Conservation (phyloP, 208 protist genomes). For the Trypanosoma mega region DNA sequence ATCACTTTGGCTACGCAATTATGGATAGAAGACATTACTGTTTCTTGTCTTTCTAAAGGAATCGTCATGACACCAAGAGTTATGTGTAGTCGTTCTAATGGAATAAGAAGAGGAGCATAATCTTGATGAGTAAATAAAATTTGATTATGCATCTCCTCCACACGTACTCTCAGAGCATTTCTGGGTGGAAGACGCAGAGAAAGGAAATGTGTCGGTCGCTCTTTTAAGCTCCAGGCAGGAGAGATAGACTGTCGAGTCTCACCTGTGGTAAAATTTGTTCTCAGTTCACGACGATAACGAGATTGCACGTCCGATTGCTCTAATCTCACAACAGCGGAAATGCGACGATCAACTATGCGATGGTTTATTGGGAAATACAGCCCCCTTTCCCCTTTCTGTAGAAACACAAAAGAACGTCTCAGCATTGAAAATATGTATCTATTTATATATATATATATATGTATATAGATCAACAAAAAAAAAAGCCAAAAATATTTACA, state of each 20-base stretch:
- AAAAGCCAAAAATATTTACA: neutral
- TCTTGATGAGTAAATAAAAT: conserved; percentile 64
- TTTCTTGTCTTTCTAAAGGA: conserved; percentile 12
- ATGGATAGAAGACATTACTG: conserved; percentile 33
- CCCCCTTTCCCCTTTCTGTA: conserved; percentile 50
- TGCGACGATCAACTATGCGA: conserved; percentile 73
- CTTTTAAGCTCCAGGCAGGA: conserved; percentile 56
- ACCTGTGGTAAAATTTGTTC: conserved; percentile 72
- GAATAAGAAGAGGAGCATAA: conserved; percentile 63
- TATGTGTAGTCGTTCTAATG: conserved; percentile 68
- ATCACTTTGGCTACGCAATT: conserved; percentile 50
- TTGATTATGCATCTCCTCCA: conserved; percentile 73
- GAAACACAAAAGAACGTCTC: conserved; percentile 25
- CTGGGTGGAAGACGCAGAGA: conserved; percentile 67
- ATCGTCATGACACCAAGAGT: conserved; percentile 83
- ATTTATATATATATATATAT: no score
- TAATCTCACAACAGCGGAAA: conserved; percentile 33
- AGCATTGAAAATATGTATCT: no score
- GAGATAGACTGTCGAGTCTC: conserved; percentile 72
- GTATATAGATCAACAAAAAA: conserved; percentile 14
- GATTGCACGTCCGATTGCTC: conserved; percentile 76
- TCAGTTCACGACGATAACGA: conserved; percentile 73
- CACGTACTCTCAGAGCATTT: conserved; percentile 49
- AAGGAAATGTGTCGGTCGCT: conserved; percentile 80
- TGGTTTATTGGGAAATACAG: conserved; percentile 91